Base-by-base conservation (phyloP, 805 yeast genomes). In the Candida coquimbonensis region DNA sequence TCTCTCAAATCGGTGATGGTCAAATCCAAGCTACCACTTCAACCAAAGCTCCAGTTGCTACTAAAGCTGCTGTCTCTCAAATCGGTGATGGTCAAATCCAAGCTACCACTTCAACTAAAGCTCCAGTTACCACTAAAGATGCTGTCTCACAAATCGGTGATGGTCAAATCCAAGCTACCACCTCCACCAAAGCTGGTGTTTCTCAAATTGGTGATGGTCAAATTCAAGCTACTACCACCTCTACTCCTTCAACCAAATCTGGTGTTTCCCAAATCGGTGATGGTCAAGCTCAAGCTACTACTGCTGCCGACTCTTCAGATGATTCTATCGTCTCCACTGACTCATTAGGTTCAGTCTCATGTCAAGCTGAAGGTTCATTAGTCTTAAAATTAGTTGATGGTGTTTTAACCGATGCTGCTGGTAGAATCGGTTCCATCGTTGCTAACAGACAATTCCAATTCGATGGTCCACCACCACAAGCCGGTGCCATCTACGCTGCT, bases 401-500 rank as follows among this genome's bases (percentile, higher is more conserved):
- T 19, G 42, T 48, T 11, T 41, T 41, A 16, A 49, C 52, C 27
- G 49, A 50, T 25, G 48, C 55, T 5, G 43, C 47, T 27, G 49
- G 47, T 26, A 40, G 46, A 26, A 48, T 50, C 34, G 55, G 55
- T 39, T 51, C 52, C 25, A 52, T 52, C 43, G 53, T 50, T 26
- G 53, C 55, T 19, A 44, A 86, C 86, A 48, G 83, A 43, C 86
- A 41, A 32, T 41, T 44, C 77, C 91, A 83, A 71, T 83, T 83
- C 59, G 91, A 83, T 64, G 90, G 90, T 60, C 87, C 88, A 51
- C 85, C 87, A 68, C 89, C 90, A 59, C 91, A 83, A 72, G 87
- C 84, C 32, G 86, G 85, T 66, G 74, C 86, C 49, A 74, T 80
- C 60, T 78, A 76, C 62, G 85, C 87, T 56, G 80, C 76, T 47